Evolutionary conservation across 1,284 basidiomycete genomes (phyloP), one percentile per base, ranked within the genome.

Genomic region (Puccinia hordei): DNA sequence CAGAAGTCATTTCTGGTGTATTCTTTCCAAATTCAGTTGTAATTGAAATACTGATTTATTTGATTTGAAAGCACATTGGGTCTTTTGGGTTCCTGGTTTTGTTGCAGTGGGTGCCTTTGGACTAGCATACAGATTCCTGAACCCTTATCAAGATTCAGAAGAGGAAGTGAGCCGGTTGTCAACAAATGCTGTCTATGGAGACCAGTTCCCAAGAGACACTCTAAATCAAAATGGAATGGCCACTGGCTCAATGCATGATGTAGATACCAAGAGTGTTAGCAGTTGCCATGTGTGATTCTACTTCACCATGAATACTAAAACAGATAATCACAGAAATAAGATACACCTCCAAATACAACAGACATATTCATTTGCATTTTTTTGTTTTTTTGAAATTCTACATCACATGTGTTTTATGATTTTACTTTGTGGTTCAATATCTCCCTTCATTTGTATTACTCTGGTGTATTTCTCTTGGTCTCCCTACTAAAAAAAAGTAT

Each of bases 31-130:
- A 5, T 61, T 27, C 30, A 24, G 6, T n/a, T 19, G 6, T 12
- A 63, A 19, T 38, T 27, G 0, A 38, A 44, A 74, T 41, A 13
- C 22, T 41, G 30, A 27, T 44, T 13, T 1, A 44, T 59, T 61
- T 30, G 22, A n/a, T 33, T 76, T 30, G 10, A 46, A 19, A 78
- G 76, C 66, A 38, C 76, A 78, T 46, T 78, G 76, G 75, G 66
- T 78, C 1, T 78, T 78, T 24, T 78, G 76, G 76, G 41, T 78
- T 27, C 76, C 66, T 12, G 65, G 65, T 4, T 78, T 78, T 12
- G 46, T 51, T 13, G 76, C 76, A 24, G 76, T 78, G 2, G 55
- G 33, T 46, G n/a, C n/a, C 2, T 66, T 68, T 59, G 76, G 65
- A 27, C 22, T 71, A 33, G 49, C 66, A 8, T 57, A 46, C 33